Conservation (phyloP, 2,329 filamentous ascomycete species). For the Emericellopsis cladophorae region DNA sequence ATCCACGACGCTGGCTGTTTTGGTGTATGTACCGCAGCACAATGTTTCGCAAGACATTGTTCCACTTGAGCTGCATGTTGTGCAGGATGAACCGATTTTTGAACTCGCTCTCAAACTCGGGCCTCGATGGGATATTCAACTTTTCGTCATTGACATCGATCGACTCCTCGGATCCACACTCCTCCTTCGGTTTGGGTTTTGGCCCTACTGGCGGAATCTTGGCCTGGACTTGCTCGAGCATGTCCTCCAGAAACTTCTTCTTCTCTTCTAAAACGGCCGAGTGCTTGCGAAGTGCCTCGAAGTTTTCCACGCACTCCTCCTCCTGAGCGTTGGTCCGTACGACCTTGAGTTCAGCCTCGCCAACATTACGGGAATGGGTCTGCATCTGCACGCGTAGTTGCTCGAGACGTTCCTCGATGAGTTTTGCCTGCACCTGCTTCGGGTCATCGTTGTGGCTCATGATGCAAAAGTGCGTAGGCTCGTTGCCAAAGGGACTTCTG, state of each 20-base stretch:
- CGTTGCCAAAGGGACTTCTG: constrained; percentile 82
- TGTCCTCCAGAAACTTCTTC: constrained; percentile 43
- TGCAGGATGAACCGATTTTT: constrained; percentile 97
- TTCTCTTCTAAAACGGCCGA: constrained; percentile 43
- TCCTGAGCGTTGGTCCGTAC: constrained; percentile 38
- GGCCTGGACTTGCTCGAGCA: constrained; percentile 36
- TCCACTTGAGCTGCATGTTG: constrained; percentile 97
- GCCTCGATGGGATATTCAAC: constrained; percentile 54
- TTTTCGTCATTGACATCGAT: constrained; percentile 42
- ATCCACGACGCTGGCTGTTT: constrained; percentile 87
- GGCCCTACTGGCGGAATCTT: constrained; percentile 12
- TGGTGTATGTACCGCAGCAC: constrained; percentile 96
- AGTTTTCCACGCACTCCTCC: constrained; percentile 38
- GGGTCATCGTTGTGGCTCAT: constrained; percentile 90
- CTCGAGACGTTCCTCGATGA: constrained; percentile 70
- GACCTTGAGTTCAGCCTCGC: constrained; percentile 61
- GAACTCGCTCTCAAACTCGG: constrained; percentile 87
- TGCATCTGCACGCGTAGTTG: constrained; percentile 69
- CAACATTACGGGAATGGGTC: constrained; percentile 58
- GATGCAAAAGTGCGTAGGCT: constrained; percentile 87
- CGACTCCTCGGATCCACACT: constrained; percentile 20
- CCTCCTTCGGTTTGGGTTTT: neutral
- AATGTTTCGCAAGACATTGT: constrained; percentile 89
- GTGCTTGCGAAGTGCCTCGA: constrained; percentile 46
- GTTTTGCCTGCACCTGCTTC: constrained; percentile 70